Base-by-base conservation (phyloP, 75 land plant species). In the Selaginella tamariscina region DNA sequence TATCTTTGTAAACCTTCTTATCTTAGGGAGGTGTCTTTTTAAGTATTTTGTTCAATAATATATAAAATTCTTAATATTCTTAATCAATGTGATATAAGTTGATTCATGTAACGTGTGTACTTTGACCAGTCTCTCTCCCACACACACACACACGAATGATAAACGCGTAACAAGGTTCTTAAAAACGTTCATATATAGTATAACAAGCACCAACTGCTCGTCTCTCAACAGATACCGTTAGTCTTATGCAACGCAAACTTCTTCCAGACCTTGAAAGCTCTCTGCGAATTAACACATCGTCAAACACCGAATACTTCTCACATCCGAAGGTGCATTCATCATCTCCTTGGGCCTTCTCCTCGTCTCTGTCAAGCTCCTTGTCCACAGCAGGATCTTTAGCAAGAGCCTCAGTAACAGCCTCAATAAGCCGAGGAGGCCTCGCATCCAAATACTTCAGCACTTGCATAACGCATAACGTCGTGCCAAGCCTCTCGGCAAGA, bases 401-500 rank as follows among this genome's bases (percentile, higher is more conserved):
- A 1, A 27, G 39, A 29, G 74, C 70, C 15, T 26, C 59, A 1
- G 31, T 27, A 21, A 62, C 75, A 1, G 70, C 78, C 55, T 77
- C 29, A 5, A 65, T 54, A 18, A 54, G 31, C 29, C 54, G 54
- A 49, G 54, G 54, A 20, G 11, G 54, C 54, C 54, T 49, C 20
- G 20, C 11, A 55, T 82, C 84, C 32, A 82, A 59, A 5, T 65
- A 70, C 9, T 69, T 39, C 29, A 82, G 56, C 9, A 76, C 78
- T 39, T 69, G 71, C 72, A 69, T 54, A 33, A 82, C 74, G n/a
- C n/a, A n/a, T n/a, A n/a, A n/a, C 64, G 81, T 81, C 0, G 8
- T 29, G 18, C 81, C 66, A 1, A 83, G 70, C 62, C 81, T 65
- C 29, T 78, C 85, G 1, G 69, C 80, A 23, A 82, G 68, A 15